A percentile compares a stretch with the other conserved stretches of the same genome.
phyloP scores from a whole-genome alignment of 257 asterid species.

The Lycium barbarum region DNA sequence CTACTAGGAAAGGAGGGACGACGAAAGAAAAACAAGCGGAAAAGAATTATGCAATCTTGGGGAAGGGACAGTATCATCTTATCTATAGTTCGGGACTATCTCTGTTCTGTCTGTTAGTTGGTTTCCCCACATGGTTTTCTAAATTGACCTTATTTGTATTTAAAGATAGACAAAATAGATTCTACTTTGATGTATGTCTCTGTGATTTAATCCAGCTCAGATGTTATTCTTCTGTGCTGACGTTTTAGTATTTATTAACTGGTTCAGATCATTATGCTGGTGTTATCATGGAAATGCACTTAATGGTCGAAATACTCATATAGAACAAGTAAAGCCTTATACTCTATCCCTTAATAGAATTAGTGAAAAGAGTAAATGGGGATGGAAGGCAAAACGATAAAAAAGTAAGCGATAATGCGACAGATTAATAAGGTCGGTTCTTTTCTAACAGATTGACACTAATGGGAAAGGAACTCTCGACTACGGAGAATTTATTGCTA shows the following conservation, averaged over 20 bases:
- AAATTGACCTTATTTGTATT: neutral
- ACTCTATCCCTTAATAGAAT: neutral
- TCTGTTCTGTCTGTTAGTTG: neutral
- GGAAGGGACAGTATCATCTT: neutral
- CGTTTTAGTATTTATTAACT: neutral
- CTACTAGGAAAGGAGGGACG: neutral
- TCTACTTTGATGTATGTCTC: neutral
- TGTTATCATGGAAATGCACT: neutral
- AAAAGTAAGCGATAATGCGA: neutral
- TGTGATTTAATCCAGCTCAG: neutral
- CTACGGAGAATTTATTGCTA: conserved; percentile 83
- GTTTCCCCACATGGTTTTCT: neutral
- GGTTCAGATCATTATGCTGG: neutral
- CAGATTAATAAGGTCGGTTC: conserved; percentile 15
- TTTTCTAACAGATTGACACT: conserved; percentile 62
- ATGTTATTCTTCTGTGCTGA: neutral
- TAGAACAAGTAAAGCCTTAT: neutral
- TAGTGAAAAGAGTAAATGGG: neutral
- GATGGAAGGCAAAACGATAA: neutral
- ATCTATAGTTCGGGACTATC: neutral
- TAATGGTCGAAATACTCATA: neutral
- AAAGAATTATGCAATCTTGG: neutral
- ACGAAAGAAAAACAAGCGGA: neutral
- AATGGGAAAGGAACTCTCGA: conserved; percentile 80
- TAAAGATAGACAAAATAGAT: neutral